phyloP scores from a whole-genome alignment of 257 asterid genomes.

The Forsythia suspensa region DNA sequence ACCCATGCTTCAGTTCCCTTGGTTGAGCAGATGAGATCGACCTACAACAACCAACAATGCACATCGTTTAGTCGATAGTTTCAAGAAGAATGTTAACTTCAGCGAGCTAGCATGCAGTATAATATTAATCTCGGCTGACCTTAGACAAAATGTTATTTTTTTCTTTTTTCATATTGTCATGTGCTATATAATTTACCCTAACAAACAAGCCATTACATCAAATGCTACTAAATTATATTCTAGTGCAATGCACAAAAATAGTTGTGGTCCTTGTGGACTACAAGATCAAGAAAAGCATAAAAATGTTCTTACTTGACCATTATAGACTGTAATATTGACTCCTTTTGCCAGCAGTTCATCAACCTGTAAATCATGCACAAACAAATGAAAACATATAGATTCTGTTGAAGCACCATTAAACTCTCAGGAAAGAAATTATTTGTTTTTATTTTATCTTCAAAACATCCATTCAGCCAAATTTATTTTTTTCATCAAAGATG shows the following conservation, averaged over 20 bases:
- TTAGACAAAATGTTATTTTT: too few species aligned
- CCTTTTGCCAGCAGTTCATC: slow-evolving; percentile 80
- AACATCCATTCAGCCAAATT: not conserved
- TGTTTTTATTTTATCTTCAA: not conserved
- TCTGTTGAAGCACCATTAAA: not conserved
- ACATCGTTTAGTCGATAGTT: not conserved
- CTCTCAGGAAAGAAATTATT: not conserved
- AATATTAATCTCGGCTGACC: too few species aligned
- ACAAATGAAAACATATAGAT: not conserved
- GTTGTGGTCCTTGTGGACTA: too few species aligned
- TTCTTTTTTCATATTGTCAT: too few species aligned
- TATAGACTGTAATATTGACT: slow-evolving; percentile 73
- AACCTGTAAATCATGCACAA: not conserved
- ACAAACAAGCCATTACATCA: not conserved
- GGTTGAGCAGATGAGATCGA: slow-evolving; percentile 87
- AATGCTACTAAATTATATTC: not conserved
- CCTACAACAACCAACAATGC: slow-evolving; percentile 38
- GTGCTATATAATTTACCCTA: not conserved
- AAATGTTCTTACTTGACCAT: slow-evolving; percentile 71
- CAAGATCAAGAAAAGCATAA: not conserved
- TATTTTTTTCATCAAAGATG: too few species aligned
- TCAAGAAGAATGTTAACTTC: not conserved
- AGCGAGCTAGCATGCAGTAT: too few species aligned
- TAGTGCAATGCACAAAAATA: not conserved
- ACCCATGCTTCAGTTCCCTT: slow-evolving; percentile 96